These are phyloP conservation scores for Aegilops longissima DNA, from an alignment of 176 grass and related monocot species.

Conservation along the genomic window DNA sequence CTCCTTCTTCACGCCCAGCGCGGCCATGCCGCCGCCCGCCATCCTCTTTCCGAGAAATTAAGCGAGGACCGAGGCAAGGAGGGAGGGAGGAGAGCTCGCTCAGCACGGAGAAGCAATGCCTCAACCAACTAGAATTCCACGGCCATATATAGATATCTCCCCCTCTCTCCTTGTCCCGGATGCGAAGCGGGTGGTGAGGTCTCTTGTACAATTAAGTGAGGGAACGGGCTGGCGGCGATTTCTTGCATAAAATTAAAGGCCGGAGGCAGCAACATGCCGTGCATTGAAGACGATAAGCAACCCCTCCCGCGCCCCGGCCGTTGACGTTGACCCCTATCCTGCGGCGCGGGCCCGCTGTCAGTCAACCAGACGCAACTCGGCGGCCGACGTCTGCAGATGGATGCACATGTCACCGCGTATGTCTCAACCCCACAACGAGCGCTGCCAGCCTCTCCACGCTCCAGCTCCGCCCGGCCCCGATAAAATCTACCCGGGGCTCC, in stretches of 20 bases:
- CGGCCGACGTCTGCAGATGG: background rate
- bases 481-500: too few relatives aligned
- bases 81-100: background rate
- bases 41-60: conserved; percentile 1
- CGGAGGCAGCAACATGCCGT: too few relatives aligned
- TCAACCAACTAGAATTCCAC: background rate
- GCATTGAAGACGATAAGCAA: background rate
- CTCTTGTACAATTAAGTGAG: background rate
- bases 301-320: background rate
- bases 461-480: too few relatives aligned
- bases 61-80: background rate
- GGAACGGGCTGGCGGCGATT: background rate
- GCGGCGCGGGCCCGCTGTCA: background rate
- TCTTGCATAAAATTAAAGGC: background rate
- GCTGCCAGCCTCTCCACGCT: background rate
- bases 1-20: conserved; percentile 77
- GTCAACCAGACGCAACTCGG: background rate
- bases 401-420: background rate
- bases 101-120: conserved; percentile 27
- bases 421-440: background rate
- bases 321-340: conserved; percentile 1
- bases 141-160: background rate
- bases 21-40: conserved; percentile 56
- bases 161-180: too few relatives aligned
- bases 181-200: background rate